These are phyloP conservation scores for Zarea fungicola DNA, from an alignment of 2,329 filamentous ascomycete species.

Conservation along the genomic window DNA sequence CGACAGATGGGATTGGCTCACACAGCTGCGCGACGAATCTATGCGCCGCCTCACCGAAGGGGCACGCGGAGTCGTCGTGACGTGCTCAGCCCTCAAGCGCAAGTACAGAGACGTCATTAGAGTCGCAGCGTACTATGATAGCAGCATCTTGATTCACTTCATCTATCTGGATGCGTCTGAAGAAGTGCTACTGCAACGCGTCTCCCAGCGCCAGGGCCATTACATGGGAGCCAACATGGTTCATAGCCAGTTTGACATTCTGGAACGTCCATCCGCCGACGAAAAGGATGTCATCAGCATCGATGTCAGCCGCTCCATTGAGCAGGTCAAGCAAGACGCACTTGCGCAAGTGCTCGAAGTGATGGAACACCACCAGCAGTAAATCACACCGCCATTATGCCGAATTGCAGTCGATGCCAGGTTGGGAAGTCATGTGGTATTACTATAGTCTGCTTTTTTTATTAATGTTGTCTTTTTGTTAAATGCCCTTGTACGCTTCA, in stretches of 20 bases:
- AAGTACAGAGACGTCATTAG: slow-evolving; percentile 94
- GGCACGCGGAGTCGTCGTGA: slow-evolving; percentile 77
- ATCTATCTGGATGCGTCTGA: slow-evolving; percentile 82
- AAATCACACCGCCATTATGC: background rate
- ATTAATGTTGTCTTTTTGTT: background rate
- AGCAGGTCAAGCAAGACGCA: slow-evolving; percentile 57
- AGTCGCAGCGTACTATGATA: slow-evolving; percentile 70
- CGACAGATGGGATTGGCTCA: slow-evolving; percentile 98
- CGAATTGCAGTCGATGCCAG: background rate
- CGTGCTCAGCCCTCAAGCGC: slow-evolving; percentile 92
- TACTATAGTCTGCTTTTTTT: background rate
- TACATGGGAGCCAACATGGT: slow-evolving; percentile 98
- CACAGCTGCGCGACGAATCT: slow-evolving; percentile 65
- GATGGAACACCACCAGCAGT: slow-evolving; percentile 30
- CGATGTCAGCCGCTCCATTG: slow-evolving; percentile 56
- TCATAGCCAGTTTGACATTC: slow-evolving; percentile 77
- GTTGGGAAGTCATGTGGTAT: background rate
- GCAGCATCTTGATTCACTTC: slow-evolving; percentile 77
- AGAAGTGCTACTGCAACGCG: slow-evolving; percentile 68
- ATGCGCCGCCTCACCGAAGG: slow-evolving; percentile 51
- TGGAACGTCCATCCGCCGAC: slow-evolving; percentile 73
- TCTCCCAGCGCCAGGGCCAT: slow-evolving; percentile 70
- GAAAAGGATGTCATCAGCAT: slow-evolving; percentile 69
- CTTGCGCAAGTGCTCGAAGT: slow-evolving; percentile 51
- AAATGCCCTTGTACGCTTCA: background rate